These are phyloP conservation scores for Entophlyctis luteolus DNA, from an alignment of 192 early-diverging fungal genomes.

Conservation along the genomic window DNA sequence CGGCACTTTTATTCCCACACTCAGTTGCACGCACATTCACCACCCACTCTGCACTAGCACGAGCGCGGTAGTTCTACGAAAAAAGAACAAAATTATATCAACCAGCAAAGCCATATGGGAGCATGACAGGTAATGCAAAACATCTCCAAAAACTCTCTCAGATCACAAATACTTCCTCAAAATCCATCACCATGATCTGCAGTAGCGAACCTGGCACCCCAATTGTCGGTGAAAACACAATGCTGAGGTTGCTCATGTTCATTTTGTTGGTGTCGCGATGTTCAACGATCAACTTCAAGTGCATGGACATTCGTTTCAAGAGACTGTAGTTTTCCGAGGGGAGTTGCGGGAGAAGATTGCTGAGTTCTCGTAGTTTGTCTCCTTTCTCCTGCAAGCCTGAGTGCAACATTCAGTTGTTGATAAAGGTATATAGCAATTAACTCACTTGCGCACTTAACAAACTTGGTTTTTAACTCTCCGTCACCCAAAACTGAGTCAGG, in stretches of 20 bases:
- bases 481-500: conserved; percentile 75
- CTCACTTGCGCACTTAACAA: conserved; percentile 68
- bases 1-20: too few relatives aligned
- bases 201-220: conserved; percentile 90
- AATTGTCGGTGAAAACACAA: conserved; percentile 92
- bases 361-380: conserved; percentile 78
- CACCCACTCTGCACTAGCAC: too few relatives aligned
- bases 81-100: too few relatives aligned
- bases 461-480: conserved; percentile 71
- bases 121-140: too few relatives aligned
- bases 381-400: conserved; percentile 69
- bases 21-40: too few relatives aligned
- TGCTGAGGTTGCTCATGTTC: conserved; percentile 91
- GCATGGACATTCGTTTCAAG: conserved; percentile 77
- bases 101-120: too few relatives aligned
- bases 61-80: too few relatives aligned
- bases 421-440: background rate
- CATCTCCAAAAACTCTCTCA: too few relatives aligned
- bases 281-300: conserved; percentile 85
- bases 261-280: conserved; percentile 83
- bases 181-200: conserved; percentile 84
- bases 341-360: conserved; percentile 68
- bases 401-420: conserved; percentile 7
- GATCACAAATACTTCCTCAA: conserved; percentile 36
- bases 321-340: conserved; percentile 90